Base-by-base conservation (phyloP, 164 flowering plant species). In the Umbilicus rupestris region DNA sequence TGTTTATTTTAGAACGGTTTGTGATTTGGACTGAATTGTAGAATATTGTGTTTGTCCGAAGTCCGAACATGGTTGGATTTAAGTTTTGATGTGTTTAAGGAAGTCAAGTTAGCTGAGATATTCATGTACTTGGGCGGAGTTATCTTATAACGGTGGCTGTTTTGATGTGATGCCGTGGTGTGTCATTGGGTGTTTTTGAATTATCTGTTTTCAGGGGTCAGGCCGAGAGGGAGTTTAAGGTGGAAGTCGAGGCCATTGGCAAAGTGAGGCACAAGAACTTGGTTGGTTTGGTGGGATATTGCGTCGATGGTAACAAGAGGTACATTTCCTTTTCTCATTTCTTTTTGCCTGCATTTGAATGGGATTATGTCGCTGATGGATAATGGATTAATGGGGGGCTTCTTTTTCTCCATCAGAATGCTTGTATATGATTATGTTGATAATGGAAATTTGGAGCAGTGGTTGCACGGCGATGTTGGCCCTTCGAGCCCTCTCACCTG, bases 201-300 rank as follows among this genome's bases (percentile, higher is more conserved):
- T 24, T 29, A 45, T 9, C 70, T 66, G 26, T 65, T 50, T 62
- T 66, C 68, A 90, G 97, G 80, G 96, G 97, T 37, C 97, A 92
- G 71, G 97, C 97, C 22, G 94, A 89, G 77, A 84, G 78, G 77
- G 97, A 92, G 75, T 92, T 92, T 78, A 84, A 78, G 77, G 90
- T 89, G 65, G 97, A 92, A 79, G 96, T 92, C 58, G 97, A 92
- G 78, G 97, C 92, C 69, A 92, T 92, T 67, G 97, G 97, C 11
- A 87, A 85, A 83, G 97, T 92, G 45, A 84, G 83, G 78, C 97
- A 92, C 70, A 92, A 89, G 75, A 89, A 92, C 82, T 75, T 92
- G 78, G 97, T 89, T 62, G 87, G 92, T 57, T 79, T 92, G 50
- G 57, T 87, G 66, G 97, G 97, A 10, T 92, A 81, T 68, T 92